Evolutionary conservation across 495 filamentous ascomycete genomes (phyloP).

Genomic region (Aspergillus nidulans): DNA sequence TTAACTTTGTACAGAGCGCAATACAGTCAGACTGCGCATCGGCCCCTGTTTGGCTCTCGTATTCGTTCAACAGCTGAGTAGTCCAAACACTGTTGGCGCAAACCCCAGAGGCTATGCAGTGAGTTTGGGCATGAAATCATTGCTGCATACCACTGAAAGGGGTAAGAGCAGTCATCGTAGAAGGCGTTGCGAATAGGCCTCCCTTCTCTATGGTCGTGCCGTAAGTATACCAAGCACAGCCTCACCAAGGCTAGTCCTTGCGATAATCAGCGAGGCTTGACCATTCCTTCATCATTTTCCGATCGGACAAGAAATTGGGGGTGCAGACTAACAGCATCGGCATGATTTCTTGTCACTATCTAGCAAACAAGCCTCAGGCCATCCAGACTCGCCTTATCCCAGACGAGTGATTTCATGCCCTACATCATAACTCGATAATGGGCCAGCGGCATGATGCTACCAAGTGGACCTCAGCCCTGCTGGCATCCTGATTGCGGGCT

Average conservation of each 20-base stretch:
- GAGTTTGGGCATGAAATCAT: background rate
- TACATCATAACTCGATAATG: background rate
- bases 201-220: background rate
- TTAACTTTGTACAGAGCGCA: background rate
- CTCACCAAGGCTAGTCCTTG: background rate
- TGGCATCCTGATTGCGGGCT: background rate
- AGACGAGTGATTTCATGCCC: background rate
- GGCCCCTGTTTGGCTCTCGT: background rate
- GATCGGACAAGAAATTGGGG: background rate
- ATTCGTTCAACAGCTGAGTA: background rate
- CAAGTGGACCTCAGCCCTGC: slow-evolving; percentile 2
- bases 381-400: background rate
- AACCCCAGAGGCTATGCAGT: background rate
- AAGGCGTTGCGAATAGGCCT: background rate
- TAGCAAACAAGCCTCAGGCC: background rate
- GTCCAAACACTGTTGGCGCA: background rate
- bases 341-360: background rate
- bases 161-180: background rate
- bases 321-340: background rate
- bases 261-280: background rate
- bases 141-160: background rate
- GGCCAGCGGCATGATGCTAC: background rate
- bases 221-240: background rate
- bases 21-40: background rate
- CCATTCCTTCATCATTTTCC: background rate